Conservation (phyloP, 441 rosid genomes). For the Syzygium syzygioides region DNA sequence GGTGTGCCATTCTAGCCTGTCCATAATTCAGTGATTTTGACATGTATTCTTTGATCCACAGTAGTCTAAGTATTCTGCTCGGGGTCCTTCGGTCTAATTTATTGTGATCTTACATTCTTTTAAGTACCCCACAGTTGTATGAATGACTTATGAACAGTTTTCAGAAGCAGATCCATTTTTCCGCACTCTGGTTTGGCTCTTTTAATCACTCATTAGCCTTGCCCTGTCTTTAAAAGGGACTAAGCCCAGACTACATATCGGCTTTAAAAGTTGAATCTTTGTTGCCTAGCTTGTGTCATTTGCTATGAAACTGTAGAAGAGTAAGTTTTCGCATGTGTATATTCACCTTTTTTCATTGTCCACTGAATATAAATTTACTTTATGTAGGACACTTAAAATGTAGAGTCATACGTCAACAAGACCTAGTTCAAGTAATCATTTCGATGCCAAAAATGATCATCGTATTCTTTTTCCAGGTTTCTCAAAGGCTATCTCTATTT, state of each 20-base stretch:
- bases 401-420: neutral
- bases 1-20: constrained; percentile 5
- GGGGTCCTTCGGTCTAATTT: neutral
- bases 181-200: neutral
- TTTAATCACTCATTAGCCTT: neutral
- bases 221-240: neutral
- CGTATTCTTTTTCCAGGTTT: neutral
- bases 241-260: neutral
- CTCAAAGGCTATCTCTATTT: neutral
- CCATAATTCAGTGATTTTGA: neutral
- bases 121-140: neutral
- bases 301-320: neutral
- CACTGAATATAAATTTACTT: neutral
- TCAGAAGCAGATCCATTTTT: neutral
- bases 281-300: neutral
- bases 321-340: neutral
- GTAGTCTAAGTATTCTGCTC: neutral
- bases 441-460: neutral
- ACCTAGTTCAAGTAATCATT: neutral
- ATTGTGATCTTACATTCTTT: constrained; percentile 1
- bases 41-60: neutral
- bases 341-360: neutral
- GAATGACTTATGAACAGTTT: neutral
- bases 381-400: neutral
- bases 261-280: neutral